Base-by-base conservation (phyloP, 2,329 filamentous ascomycete genomes). In the Aspergillus versicolor region DNA sequence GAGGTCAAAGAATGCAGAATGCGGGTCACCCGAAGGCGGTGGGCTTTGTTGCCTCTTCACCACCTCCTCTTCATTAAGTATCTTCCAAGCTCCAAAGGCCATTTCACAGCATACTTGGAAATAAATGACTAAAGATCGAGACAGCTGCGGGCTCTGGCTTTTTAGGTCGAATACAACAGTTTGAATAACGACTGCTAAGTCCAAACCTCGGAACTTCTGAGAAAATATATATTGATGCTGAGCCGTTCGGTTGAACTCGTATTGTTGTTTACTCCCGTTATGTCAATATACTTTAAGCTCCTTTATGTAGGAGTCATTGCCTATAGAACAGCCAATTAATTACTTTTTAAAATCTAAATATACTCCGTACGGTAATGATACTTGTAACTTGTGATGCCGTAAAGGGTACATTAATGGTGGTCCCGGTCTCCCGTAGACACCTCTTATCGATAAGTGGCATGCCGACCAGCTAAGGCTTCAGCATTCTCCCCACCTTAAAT, bases 361-460 rank as follows among this genome's bases (percentile, higher is more conserved):
- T 30, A 30, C 27, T 11, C 4, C 9, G 34, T 7, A 37, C n/a
- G 4, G 4, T 5, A 37, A n/a, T 37, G 34, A 37, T n/a, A n/a
- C 34, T 37, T 30, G 8, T 21, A 42, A 7, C 15, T 42, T 30
- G 27, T 9, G 8, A 30, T 30, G 9, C 8, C 27, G n/a, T 13
- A 42, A 42, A 12, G 17, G 19, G n/a, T 30, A 22, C 24, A 12
- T 5, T n/a, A 21, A 17, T 43, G 52, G 52, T 30, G 34, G 34
- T 12, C 42, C 21, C 32, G 7, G 52, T 34, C 37, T 42, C 44
- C 22, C 44, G 37, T 54, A 54, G 27, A 44, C 17, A n/a, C 17
- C 38, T 42, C 62, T 67, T 67, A 67, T 67, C 65, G 65, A 67
- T 67, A 67, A 66, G 63, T 57, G 4, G 22, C 56, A 21, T n/a